Evolutionary conservation across 208 protist species (phyloP).

Genomic region (Leishmania turanica): DNA sequence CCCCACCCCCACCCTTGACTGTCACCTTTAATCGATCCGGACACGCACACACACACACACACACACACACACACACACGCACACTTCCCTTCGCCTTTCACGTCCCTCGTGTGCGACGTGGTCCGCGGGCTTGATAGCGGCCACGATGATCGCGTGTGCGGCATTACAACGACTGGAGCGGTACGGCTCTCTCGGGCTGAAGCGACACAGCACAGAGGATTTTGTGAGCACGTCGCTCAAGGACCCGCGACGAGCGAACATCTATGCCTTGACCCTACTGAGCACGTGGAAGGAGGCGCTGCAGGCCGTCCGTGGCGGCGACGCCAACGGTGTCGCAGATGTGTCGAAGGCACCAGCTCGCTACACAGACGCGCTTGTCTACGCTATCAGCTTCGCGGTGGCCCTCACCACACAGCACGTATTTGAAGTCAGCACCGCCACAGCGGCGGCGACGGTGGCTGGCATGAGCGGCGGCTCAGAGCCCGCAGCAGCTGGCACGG

Average conservation of each 20-base stretch:
- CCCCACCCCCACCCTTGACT: not conserved
- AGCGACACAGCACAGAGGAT: conserved; percentile 70
- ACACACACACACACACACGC: not conserved
- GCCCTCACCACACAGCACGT: conserved; percentile 65
- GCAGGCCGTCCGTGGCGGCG: conserved; percentile 27
- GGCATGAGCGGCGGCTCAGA: not conserved
- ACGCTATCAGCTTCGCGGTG: conserved; percentile 75
- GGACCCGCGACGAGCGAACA: conserved; percentile 66
- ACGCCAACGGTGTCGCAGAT: not conserved
- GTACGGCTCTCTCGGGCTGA: conserved; percentile 82
- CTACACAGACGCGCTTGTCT: conserved; percentile 73
- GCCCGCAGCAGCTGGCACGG: conserved; percentile 4
- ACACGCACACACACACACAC: no score
- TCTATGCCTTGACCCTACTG: conserved; percentile 85
- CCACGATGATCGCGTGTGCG: conserved; percentile 75
- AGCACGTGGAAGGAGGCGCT: conserved; percentile 68
- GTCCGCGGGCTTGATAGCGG: not conserved
- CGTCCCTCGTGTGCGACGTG: not conserved
- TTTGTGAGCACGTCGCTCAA: conserved; percentile 75
- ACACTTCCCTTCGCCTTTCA: not conserved
- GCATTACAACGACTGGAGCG: conserved; percentile 89
- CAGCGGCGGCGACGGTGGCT: conserved; percentile 3
- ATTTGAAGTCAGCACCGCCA: not conserved
- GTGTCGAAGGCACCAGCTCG: conserved; percentile 17
- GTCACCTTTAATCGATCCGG: not conserved